Percentiles rank a stretch among this genome's conserved stretches.
phyloP scores from a whole-genome alignment of 2,329 filamentous ascomycete genomes.

The Drechmeria coniospora region DNA sequence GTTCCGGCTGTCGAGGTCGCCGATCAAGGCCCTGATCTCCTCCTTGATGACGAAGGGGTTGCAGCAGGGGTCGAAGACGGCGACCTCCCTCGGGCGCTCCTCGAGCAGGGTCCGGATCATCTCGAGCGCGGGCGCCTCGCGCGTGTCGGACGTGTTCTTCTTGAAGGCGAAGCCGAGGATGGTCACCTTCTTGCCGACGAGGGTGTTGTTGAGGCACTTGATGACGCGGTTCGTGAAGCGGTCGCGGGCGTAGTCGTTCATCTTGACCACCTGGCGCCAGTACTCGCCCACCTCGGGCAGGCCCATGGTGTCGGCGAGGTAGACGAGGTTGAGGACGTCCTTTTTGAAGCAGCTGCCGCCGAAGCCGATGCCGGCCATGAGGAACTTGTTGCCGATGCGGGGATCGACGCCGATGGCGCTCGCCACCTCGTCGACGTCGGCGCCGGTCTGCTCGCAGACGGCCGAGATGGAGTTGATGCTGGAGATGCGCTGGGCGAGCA shows the following conservation, averaged over 20 bases:
- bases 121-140: constrained; percentile 54
- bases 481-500: constrained; percentile 67
- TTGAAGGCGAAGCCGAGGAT: constrained; percentile 69
- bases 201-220: constrained; percentile 50
- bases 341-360: constrained; percentile 74
- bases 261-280: constrained; percentile 57
- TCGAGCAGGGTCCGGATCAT: constrained; percentile 50
- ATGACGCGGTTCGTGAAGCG: constrained; percentile 54
- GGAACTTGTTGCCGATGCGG: constrained; percentile 56
- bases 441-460: constrained; percentile 62
- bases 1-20: constrained; percentile 21
- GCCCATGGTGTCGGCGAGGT: constrained; percentile 55
- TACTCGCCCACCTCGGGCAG: constrained; percentile 59
- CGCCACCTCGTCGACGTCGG: constrained; percentile 59
- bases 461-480: constrained; percentile 73
- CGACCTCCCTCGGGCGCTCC: constrained; percentile 47
- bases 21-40: constrained; percentile 32
- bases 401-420: constrained; percentile 52
- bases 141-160: constrained; percentile 61
- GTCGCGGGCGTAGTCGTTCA: constrained; percentile 62
- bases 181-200: constrained; percentile 54
- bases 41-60: constrained; percentile 32
- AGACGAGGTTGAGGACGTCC: constrained; percentile 58
- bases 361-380: constrained; percentile 63
- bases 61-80: constrained; percentile 53